Evolutionary conservation across 2,329 filamentous ascomycete species (phyloP), one percentile per base, ranked within the genome.

Genomic region (Ophiostoma australiae): DNA sequence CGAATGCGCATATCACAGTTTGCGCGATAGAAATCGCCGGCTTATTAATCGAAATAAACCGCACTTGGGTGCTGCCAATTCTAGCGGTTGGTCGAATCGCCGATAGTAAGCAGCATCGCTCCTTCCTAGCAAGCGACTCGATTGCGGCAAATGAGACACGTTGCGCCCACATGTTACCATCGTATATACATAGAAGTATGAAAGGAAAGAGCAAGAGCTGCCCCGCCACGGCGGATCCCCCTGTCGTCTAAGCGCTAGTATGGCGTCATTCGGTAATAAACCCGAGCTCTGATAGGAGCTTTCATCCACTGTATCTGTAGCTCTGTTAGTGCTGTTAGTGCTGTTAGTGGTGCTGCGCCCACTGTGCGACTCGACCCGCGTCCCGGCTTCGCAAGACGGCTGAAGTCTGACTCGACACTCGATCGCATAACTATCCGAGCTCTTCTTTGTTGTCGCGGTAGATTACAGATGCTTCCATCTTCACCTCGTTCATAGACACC

Each of bases 181-280:
- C 3, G 1, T 17, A 6, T 20, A 52, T n/a, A 52, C 15, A 20
- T n/a, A n/a, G n/a, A n/a, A n/a, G n/a, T n/a, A n/a, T n/a, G n/a
- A n/a, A n/a, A n/a, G 44, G 44, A 48, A 48, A 15, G 15, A 4
- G 8, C n/a, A 58, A 58, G 11, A 58, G 52, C 17, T 58, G 52
- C 52, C 52, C 52, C 52, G 23, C 52, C 11, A 13, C 52, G 23
- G 52, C 52, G 52, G 52, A 58, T 58, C 23, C 52, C 52, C 52
- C 52, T 58, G 52, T 58, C 52, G 52, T 55, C 52, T 58, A 58
- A 27, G 65, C 70, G 68, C 71, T 72, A 72, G 68, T 70, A 72
- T 72, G 71, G 71, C 71, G 71, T 72, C 71, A 72, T 72, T 55
- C 65, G 52, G 70, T 55, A 70, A 63, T 65, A 65, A 65, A 10